Percentiles rank a stretch among this genome's conserved stretches.
These are phyloP conservation scores for Pythium sukuiense DNA, from an alignment of 352 stramenopile species.

Conservation along the genomic window DNA sequence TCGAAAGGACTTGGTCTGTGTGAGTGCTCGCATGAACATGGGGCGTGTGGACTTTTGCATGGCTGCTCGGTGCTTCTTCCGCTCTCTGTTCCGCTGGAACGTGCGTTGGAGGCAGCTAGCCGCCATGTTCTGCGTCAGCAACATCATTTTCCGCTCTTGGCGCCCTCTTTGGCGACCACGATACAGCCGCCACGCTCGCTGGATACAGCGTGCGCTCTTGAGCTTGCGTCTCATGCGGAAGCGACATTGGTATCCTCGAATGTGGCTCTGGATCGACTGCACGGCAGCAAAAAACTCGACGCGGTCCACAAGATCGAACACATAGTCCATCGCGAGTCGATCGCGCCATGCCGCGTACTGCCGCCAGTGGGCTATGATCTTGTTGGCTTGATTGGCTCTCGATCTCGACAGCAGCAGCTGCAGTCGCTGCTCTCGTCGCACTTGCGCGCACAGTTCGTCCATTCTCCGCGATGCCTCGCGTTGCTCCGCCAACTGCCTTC, in stretches of 20 bases:
- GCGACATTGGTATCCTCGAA: constrained; percentile 47
- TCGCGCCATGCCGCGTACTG: constrained; percentile 34
- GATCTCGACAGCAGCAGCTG: background rate
- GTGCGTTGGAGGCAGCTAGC: constrained; percentile 53
- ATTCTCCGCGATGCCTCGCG: constrained; percentile 11
- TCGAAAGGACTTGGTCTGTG: constrained; percentile 32
- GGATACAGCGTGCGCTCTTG: constrained; percentile 33
- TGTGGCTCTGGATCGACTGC: constrained; percentile 40
- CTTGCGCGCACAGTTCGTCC: constrained; percentile 22
- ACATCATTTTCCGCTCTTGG: constrained; percentile 29
- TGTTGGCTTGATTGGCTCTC: constrained; percentile 15
- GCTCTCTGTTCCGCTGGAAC: constrained; percentile 36
- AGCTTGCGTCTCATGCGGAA: constrained; percentile 33
- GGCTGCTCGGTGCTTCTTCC: constrained; percentile 29
- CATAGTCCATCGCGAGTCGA: constrained; percentile 23
- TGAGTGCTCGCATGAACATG: constrained; percentile 46
- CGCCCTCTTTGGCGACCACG: constrained; percentile 17
- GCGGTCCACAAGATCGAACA: constrained; percentile 37
- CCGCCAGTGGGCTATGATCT: constrained; percentile 38
- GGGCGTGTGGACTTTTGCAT: constrained; percentile 40
- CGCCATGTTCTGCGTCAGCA: constrained; percentile 34
- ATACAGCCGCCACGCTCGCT: constrained; percentile 38
- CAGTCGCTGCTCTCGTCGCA: constrained; percentile 16
- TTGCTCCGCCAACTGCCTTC: background rate
- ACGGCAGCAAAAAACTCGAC: constrained; percentile 50